Evolutionary conservation across 2,329 filamentous ascomycete genomes (phyloP), one percentile per base, ranked within the genome.

Genomic region (Leptoxyphium fumago): DNA sequence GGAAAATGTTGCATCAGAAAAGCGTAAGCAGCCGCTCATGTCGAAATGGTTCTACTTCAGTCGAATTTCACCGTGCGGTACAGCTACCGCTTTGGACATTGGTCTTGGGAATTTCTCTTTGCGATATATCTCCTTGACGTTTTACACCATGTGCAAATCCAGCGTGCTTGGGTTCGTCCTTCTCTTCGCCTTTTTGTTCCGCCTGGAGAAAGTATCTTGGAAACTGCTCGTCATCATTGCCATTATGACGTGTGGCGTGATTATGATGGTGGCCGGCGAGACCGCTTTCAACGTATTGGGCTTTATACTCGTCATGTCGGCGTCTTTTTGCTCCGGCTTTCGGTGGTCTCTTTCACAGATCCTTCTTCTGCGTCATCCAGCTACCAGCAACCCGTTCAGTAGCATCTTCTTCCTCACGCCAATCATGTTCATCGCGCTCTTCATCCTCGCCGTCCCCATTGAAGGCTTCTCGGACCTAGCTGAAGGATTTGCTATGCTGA

Each of bases 81-180:
- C 81, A 38, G 88, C 91, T 5, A 98, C 91, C 1, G 91, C 89
- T 10, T 74, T 98, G 47, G 91, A 98, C 61, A 94, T 98, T 63
- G 91, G 91, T 11, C 67, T 98, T 46, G 91, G 91, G 50, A 98
- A 98, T 60, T 94, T 86, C 63, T 94, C 86, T 43, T 72, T 98
- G 55, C 91, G 89, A 64, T 95, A 93, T 62, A 96, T 98, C 55
- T 88, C 85, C 38, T 76, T 98, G 52, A 95, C 89, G 9, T 98
- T 98, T 62, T 94, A 94, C 65, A 98, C 91, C 47, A 96, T 98
- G 91, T 96, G 91, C 68, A 98, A 98, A 73, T 96, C 89, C 5
- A 95, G 88, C 9, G 85, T 89, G 13, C 75, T 98, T 17, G 88
- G 85, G 39, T 98, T 96, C 60, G 91, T 98, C 44, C 79, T 98